Evolutionary conservation across 257 asterid genomes (phyloP).

Genomic region (Primulina huaijiensis): DNA sequence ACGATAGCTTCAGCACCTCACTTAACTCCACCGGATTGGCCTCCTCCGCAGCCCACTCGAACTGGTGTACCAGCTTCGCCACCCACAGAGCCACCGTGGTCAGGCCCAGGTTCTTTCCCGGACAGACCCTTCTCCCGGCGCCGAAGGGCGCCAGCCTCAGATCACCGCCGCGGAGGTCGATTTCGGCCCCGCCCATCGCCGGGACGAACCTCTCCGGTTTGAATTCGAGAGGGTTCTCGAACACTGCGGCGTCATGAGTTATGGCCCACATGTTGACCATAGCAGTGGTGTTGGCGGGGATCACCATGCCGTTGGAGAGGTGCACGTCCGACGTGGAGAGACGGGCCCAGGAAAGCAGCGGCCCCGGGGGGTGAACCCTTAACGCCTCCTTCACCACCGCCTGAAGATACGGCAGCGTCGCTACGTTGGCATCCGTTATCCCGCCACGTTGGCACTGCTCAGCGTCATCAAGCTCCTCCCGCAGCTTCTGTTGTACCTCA

Average conservation of each 20-base stretch:
- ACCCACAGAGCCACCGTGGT: conserved; percentile 54
- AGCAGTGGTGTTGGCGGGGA: conserved; percentile 51
- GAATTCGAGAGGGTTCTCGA: conserved; percentile 40
- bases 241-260: conserved; percentile 41
- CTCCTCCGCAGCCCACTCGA: conserved; percentile 37
- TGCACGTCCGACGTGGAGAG: conserved; percentile 50
- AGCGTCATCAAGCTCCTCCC: conserved; percentile 36
- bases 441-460: conserved; percentile 4
- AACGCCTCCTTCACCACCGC: conserved; percentile 55
- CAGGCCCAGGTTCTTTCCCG: conserved; percentile 55
- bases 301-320: conserved; percentile 58
- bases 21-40: conserved; percentile 30
- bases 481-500: conserved; percentile 41
- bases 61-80: conserved; percentile 41
- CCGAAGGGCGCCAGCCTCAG: conserved; percentile 64
- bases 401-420: conserved; percentile 50
- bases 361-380: conserved; percentile 60
- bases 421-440: conserved; percentile 35
- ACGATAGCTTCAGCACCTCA: conserved; percentile 50
- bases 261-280: conserved; percentile 73
- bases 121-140: conserved; percentile 59
- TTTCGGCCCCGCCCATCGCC: conserved; percentile 37
- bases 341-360: conserved; percentile 60
- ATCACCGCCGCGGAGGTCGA: conserved; percentile 41
- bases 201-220: conserved; percentile 44